Conservation (phyloP, 495 filamentous ascomycete species). For the Immersiella caudata region DNA sequence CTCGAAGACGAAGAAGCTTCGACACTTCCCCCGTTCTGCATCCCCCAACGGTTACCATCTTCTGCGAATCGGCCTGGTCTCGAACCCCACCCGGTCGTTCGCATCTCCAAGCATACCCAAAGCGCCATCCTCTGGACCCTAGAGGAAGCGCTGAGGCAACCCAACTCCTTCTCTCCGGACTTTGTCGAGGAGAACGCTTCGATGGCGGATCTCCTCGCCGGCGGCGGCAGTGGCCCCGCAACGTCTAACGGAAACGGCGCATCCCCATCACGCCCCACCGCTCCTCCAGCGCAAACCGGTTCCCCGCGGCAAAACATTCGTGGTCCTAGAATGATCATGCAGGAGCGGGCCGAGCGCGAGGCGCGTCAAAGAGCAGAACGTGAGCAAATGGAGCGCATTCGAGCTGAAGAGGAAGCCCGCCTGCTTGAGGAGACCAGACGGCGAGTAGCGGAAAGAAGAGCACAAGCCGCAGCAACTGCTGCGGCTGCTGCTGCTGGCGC, state of each 20-base stretch:
- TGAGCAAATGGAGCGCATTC: conserved; percentile 50
- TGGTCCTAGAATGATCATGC: conserved; percentile 75
- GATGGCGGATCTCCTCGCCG: conserved; percentile 82
- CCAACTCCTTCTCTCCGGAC: conserved; percentile 82
- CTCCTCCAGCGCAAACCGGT: conserved; percentile 48
- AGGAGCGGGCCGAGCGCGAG: conserved; percentile 65
- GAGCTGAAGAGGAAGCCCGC: conserved; percentile 59
- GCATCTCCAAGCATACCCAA: conserved; percentile 51
- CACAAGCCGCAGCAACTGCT: not conserved
- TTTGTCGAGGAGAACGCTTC: conserved; percentile 86
- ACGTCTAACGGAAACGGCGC: conserved; percentile 54
- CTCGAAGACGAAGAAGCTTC: conserved; percentile 35
- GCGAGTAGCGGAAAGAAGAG: conserved; percentile 51
- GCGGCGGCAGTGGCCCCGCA: conserved; percentile 53
- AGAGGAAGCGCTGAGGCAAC: conserved; percentile 85
- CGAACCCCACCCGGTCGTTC: conserved; percentile 42
- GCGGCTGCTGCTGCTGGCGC: conserved; percentile 59
- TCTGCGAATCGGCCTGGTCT: conserved; percentile 26
- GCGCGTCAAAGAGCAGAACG: conserved; percentile 66
- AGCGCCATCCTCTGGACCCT: conserved; percentile 85
- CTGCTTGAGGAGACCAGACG: conserved; percentile 56
- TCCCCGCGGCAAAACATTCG: conserved; percentile 55
- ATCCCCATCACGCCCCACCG: conserved; percentile 45
- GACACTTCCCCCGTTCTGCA: conserved; percentile 32
- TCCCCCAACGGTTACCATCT: conserved; percentile 29